Evolutionary conservation across 352 stramenopile species (phyloP), one percentile per base, ranked within the genome.

Genomic region (Phytopythium kandeliae): DNA sequence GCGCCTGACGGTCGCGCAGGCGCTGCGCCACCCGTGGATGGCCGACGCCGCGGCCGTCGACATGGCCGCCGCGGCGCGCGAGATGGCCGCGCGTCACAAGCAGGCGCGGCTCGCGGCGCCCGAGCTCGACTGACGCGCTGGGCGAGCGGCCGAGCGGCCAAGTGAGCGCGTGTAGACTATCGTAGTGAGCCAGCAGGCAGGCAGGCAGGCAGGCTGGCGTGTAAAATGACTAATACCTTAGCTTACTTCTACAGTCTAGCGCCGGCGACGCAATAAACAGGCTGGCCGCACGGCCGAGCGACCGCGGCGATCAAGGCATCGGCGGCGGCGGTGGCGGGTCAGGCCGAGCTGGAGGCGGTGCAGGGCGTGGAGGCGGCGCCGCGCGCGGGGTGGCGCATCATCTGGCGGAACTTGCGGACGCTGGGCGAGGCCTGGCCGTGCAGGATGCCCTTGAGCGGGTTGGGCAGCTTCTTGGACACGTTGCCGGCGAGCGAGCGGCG

Each of bases 361-460:
- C 60, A 78, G 35, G 62, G 55, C 36, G 62, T 59, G 21, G 68
- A 54, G 16, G 68, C 65, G 19, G 35, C 38, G 25, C 65, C 41
- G 26, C 34, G 28, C 24, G 48, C 31, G 31, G 71, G 75, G 35
- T 78, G 65, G 48, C 65, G 71, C 31, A 83, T 74, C 53, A 74
- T 74, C 38, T 86, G 69, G 6, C 69, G 69, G 51, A 89, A 63
- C 49, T 89, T 89, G 59, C 84, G 82, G 51, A 89, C 73, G 38
- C 67, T 83, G 10, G 75, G 75, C 22, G 78, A 85, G 8, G 74
- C 55, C 49, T 82, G 73, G 17, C 65, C 67, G 51, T 79, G 74
- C 54, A 85, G 70, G 36, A 85, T 82, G 44, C 57, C 64, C 13
- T 74, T 66, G 48, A 89, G 77, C 16, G 78, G 71, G 33, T 78